phyloP scores from a whole-genome alignment of 768 basidiomycete species.

The Suillus plorans region DNA sequence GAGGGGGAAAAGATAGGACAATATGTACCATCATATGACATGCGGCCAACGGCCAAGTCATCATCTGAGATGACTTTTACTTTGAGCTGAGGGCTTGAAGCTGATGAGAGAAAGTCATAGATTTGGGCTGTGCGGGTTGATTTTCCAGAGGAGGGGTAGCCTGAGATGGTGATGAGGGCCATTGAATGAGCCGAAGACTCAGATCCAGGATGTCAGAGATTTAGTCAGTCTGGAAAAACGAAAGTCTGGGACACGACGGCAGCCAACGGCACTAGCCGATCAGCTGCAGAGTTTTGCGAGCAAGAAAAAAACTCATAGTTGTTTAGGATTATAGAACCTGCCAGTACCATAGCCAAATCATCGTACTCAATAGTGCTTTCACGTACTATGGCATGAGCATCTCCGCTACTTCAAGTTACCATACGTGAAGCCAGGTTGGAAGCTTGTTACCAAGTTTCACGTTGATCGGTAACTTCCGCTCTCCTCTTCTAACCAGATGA shows the following conservation, averaged over 20 bases:
- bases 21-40: neutral
- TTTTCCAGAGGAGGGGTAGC: constrained; percentile 89
- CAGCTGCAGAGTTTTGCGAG: too few relatives aligned
- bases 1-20: neutral
- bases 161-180: constrained; percentile 91
- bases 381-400: neutral
- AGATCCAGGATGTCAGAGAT: too few relatives aligned
- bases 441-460: neutral
- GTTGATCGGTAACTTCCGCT: neutral
- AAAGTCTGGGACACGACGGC: too few relatives aligned
- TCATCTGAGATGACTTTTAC: neutral
- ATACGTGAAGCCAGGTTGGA: too few relatives aligned
- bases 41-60: neutral
- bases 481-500: neutral
- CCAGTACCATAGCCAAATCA: neutral
- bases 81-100: neutral
- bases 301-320: too few relatives aligned
- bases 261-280: too few relatives aligned
- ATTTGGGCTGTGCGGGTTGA: constrained; percentile 43
- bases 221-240: too few relatives aligned
- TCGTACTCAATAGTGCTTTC: neutral
- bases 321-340: too few relatives aligned
- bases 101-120: neutral
- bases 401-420: neutral
- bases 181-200: constrained; percentile 37